A percentile compares a stretch with the other conserved stretches of the same genome.
These are phyloP conservation scores for Ensete glaucum DNA, from an alignment of 176 grass and related monocot genomes.

Conservation along the genomic window DNA sequence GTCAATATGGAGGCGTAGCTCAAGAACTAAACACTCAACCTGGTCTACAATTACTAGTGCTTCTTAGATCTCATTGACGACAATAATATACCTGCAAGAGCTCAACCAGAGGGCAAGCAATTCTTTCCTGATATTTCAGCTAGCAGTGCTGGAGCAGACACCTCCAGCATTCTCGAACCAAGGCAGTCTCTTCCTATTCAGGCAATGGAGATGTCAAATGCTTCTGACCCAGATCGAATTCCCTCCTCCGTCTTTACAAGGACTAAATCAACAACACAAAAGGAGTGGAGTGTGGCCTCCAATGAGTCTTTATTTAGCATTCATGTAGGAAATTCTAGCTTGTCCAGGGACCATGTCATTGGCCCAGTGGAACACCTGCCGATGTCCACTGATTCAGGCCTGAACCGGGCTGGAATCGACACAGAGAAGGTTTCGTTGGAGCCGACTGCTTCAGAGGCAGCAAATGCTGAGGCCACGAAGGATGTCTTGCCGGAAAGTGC, in stretches of 20 bases:
- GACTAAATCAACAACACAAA: slow-evolving; percentile 27
- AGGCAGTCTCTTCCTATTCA: slow-evolving; percentile 25
- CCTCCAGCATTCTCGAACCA: not conserved
- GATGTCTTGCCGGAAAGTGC: not conserved
- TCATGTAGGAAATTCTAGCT: slow-evolving; percentile 45
- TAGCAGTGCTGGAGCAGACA: not conserved
- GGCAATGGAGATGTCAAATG: slow-evolving; percentile 30
- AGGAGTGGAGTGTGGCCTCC: slow-evolving; percentile 64
- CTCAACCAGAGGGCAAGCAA: not conserved
- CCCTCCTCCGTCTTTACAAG: slow-evolving; percentile 42
- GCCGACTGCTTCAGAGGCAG: not conserved
- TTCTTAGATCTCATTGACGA: not conserved
- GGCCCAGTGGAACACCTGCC: slow-evolving; percentile 33
- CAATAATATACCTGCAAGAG: not conserved
- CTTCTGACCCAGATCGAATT: slow-evolving; percentile 49
- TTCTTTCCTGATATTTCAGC: not conserved
- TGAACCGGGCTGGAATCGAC: slow-evolving; percentile 1
- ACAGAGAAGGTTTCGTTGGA: not conserved
- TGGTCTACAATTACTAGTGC: not conserved
- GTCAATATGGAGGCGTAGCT: not conserved
- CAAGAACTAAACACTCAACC: slow-evolving; percentile 1
- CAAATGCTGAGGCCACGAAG: slow-evolving; percentile 1
- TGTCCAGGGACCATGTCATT: slow-evolving; percentile 35
- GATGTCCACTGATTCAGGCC: slow-evolving; percentile 14
- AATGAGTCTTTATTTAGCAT: slow-evolving; percentile 90